These are phyloP conservation scores for Dentipellis fragilis DNA, from an alignment of 768 basidiomycete genomes.

Conservation along the genomic window DNA sequence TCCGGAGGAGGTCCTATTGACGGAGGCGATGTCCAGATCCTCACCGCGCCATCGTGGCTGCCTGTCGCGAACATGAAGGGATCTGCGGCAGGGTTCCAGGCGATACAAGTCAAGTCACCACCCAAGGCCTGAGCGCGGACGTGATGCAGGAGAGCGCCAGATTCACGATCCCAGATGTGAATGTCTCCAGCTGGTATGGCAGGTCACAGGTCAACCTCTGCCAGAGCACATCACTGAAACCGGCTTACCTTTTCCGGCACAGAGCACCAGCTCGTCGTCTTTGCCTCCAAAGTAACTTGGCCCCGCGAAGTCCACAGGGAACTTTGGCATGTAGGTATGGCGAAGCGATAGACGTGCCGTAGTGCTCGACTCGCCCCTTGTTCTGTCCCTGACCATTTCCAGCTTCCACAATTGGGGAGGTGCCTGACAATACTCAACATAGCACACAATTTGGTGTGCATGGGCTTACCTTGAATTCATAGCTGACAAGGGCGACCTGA, in stretches of 20 bases:
- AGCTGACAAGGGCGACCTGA: constrained; percentile 57
- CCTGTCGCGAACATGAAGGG: constrained; percentile 68
- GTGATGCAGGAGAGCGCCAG: constrained; percentile 60
- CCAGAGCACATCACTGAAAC: neutral
- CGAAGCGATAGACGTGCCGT: constrained; percentile 29
- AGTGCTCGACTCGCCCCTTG: constrained; percentile 24
- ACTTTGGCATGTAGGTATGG: constrained; percentile 68
- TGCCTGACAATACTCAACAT: constrained; percentile 29
- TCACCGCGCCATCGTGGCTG: constrained; percentile 64
- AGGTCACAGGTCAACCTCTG: constrained; percentile 1
- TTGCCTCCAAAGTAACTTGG: constrained; percentile 77
- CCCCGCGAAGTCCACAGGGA: constrained; percentile 63
- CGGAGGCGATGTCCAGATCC: constrained; percentile 52
- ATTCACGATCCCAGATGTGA: constrained; percentile 81
- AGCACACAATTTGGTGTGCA: neutral
- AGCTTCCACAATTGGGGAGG: constrained; percentile 75
- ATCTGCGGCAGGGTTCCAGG: constrained; percentile 65
- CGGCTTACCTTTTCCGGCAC: constrained; percentile 58
- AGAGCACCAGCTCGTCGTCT: constrained; percentile 69
- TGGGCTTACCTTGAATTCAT: constrained; percentile 54
- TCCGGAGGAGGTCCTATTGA: constrained; percentile 6
- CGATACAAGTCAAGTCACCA: constrained; percentile 65
- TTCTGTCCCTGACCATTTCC: constrained; percentile 48
- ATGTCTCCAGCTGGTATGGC: constrained; percentile 59
- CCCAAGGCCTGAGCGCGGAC: constrained; percentile 52